A percentile compares a stretch with the other conserved stretches of the same genome.
Conservation (phyloP, 805 yeast genomes). For the Scheffersomyces amazonensis region DNA sequence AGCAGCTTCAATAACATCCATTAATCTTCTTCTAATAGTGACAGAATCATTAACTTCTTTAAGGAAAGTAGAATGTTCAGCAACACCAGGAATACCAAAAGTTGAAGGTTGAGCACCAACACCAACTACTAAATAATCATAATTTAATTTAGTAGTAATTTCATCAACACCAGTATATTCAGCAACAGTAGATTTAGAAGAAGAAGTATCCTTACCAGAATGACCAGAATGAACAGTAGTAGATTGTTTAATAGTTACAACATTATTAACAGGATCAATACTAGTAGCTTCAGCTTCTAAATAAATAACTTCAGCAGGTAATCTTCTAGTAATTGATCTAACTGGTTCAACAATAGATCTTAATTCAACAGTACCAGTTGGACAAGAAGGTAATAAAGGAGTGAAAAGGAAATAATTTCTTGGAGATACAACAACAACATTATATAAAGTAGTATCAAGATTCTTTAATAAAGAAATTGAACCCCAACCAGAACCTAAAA, state of each 20-base stretch:
- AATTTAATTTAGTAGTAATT: conserved; percentile 47
- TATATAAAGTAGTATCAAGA: conserved; percentile 81
- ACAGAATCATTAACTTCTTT: conserved; percentile 90
- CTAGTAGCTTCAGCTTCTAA: conserved; percentile 88
- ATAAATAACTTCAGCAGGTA: conserved; percentile 74
- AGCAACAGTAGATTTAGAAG: conserved; percentile 37
- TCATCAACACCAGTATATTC: conserved; percentile 42
- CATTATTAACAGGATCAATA: conserved; percentile 70
- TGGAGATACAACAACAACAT: conserved; percentile 88
- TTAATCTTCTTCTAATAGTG: conserved; percentile 74
- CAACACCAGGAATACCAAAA: conserved; percentile 92
- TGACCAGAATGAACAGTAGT: conserved; percentile 55
- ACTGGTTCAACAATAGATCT: conserved; percentile 95
- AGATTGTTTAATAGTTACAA: conserved; percentile 60
- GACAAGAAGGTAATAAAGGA: conserved; percentile 92
- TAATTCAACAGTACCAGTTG: conserved; percentile 87
- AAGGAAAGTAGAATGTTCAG: conserved; percentile 81
- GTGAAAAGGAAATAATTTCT: conserved; percentile 94
- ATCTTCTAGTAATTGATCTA: conserved; percentile 77
- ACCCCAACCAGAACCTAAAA: conserved; percentile 94
- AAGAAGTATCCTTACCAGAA: conserved; percentile 47
- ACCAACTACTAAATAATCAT: conserved; percentile 86
- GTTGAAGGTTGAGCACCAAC: conserved; percentile 96
- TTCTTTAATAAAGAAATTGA: conserved; percentile 79
- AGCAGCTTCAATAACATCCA: conserved; percentile 89